Evolutionary conservation across 2,329 filamentous ascomycete genomes (phyloP).

Genomic region (Ophioceras dolichostomum): DNA sequence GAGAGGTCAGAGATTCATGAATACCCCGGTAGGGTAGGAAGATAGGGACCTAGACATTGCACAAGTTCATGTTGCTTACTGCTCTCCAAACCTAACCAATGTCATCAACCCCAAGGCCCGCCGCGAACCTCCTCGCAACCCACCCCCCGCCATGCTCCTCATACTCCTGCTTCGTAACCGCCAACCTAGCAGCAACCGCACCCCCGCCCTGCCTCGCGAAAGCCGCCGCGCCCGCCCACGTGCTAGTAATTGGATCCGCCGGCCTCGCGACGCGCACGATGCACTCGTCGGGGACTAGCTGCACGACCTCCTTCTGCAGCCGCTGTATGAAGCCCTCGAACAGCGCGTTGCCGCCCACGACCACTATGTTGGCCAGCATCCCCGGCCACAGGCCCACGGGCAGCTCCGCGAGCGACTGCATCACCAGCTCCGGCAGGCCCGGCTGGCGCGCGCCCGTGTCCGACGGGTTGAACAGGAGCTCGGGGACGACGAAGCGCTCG

Average conservation of each 20-base stretch:
- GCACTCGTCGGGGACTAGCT: slow-evolving; percentile 63
- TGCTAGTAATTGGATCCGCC: slow-evolving; percentile 62
- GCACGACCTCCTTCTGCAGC: slow-evolving; percentile 61
- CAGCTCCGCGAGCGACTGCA: slow-evolving; percentile 62
- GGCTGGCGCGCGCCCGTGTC: slow-evolving; percentile 69
- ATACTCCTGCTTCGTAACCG: slow-evolving; percentile 83
- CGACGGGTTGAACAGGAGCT: slow-evolving; percentile 74
- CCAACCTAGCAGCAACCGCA: slow-evolving; percentile 42
- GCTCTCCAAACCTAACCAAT: neutral
- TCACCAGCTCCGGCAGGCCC: slow-evolving; percentile 70
- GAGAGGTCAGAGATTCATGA: no score
- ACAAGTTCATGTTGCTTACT: neutral
- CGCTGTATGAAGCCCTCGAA: slow-evolving; percentile 74
- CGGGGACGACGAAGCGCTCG: slow-evolving; percentile 82
- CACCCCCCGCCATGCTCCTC: slow-evolving; percentile 70
- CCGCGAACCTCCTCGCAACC: slow-evolving; percentile 59
- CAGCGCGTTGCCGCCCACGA: slow-evolving; percentile 75
- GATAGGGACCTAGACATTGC: no score
- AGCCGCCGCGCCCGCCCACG: slow-evolving; percentile 75
- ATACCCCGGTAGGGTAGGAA: no score
- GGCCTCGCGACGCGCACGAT: slow-evolving; percentile 61
- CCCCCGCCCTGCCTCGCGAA: slow-evolving; percentile 56
- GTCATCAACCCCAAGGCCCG: slow-evolving; percentile 17
- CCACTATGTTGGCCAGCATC: slow-evolving; percentile 73
- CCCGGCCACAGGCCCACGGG: slow-evolving; percentile 77